These are phyloP conservation scores for Penicillium verhagenii DNA, from an alignment of 495 filamentous ascomycete genomes.

Conservation along the genomic window DNA sequence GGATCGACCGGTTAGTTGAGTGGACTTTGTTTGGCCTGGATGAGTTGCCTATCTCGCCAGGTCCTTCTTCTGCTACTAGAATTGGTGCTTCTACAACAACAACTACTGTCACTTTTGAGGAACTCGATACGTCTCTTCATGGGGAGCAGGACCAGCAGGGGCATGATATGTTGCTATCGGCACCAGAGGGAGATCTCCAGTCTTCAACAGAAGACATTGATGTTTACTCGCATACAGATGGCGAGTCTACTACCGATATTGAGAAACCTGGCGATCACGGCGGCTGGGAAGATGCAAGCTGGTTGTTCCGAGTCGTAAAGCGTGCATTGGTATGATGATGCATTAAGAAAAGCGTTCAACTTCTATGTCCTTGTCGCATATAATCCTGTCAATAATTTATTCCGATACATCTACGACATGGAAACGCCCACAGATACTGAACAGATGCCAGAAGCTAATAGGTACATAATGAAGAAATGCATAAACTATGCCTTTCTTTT, in stretches of 20 bases:
- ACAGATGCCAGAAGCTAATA: too few species aligned
- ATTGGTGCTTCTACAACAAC: slow-evolving; percentile 54
- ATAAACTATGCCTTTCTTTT: too few species aligned
- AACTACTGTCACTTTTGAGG: slow-evolving; percentile 36
- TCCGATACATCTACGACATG: neutral
- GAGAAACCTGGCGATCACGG: slow-evolving; percentile 51
- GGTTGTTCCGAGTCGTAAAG: slow-evolving; percentile 75
- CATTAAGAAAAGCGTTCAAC: neutral
- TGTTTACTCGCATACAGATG: slow-evolving; percentile 26
- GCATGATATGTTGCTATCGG: slow-evolving; percentile 13
- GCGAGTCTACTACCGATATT: slow-evolving; percentile 21
- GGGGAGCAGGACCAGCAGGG: neutral
- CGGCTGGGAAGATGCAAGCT: slow-evolving; percentile 81
- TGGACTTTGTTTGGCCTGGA: slow-evolving; percentile 78
- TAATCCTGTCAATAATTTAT: neutral
- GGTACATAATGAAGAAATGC: neutral
- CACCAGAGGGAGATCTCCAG: slow-evolving; percentile 9
- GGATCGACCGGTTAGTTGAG: slow-evolving; percentile 71
- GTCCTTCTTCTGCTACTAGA: slow-evolving; percentile 4
- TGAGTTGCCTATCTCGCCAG: slow-evolving; percentile 43
- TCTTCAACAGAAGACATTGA: slow-evolving; percentile 20
- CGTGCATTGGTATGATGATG: slow-evolving; percentile 65
- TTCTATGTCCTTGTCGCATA: neutral
- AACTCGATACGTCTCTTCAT: slow-evolving; percentile 2
- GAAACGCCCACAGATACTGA: too few species aligned